Percentiles rank a stretch among this genome's conserved stretches.
Evolutionary conservation across 306 rosid genomes (phyloP).

Genomic region (Citrullus amarus): DNA sequence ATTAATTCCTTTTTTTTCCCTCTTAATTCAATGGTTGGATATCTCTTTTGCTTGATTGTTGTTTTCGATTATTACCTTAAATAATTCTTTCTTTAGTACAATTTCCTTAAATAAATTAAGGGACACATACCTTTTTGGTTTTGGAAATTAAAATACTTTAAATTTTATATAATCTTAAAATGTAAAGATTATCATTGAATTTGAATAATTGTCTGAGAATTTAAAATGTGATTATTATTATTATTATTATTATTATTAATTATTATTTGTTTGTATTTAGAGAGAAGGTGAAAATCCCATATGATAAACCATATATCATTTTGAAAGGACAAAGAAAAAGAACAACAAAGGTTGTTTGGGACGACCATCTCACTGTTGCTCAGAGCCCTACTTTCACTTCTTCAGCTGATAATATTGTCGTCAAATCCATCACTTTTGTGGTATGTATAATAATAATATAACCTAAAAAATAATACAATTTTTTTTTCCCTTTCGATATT

Average conservation of each 20-base stretch:
- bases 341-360: constrained; percentile 50
- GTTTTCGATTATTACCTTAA: neutral
- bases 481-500: too few relatives aligned
- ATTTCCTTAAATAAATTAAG: neutral
- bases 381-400: constrained; percentile 55
- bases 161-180: neutral
- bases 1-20: too few relatives aligned
- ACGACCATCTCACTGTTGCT: constrained; percentile 30
- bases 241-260: neutral
- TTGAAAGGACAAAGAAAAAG: constrained; percentile 42
- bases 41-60: too few relatives aligned
- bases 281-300: constrained; percentile 50
- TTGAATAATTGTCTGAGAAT: neutral
- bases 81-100: neutral
- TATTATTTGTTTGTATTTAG: constrained; percentile 11
- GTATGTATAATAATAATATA: constrained; percentile 19
- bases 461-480: too few relatives aligned
- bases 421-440: constrained; percentile 42
- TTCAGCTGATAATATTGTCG: constrained; percentile 38
- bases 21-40: too few relatives aligned
- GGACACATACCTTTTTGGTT: neutral
- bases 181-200: too few relatives aligned
- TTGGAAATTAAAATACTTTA: neutral
- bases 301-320: constrained; percentile 45
- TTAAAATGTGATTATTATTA: neutral